Evolutionary conservation across 805 yeast genomes (phyloP), one percentile per base, ranked within the genome.

Genomic region (Yamadazyma takamatsuzukensis): DNA sequence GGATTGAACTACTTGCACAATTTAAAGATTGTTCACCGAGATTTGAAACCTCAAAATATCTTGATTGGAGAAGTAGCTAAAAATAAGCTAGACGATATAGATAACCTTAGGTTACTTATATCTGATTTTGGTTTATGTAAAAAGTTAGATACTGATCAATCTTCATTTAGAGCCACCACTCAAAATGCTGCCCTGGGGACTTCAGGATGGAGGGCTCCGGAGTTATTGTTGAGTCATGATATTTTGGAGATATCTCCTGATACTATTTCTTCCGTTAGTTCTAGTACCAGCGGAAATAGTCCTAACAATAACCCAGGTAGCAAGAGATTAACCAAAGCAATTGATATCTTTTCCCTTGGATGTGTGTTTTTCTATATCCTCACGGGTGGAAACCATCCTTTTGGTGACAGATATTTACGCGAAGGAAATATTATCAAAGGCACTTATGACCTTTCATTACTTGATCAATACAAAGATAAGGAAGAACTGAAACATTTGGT

Each of bases 161-260:
- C 95, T 2, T 85, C 96, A 2, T 90, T 90, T 56, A 73, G 90
- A 41, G 95, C 96, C 0, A 90, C 96, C 0, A 81, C 93, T 0
- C 88, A 86, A 21, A 80, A 87, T 48, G 94, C 95, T 13, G 95
- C 97, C 0, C 61, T 61, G 40, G 98, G 98, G 2, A 93, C 98
- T 0, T 76, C 93, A 3, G 99, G 99, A 3, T 93, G 98, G 98
- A 74, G 97, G 47, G 97, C 99, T 0, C 98, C 98, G 0, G 98
- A 93, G 49, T 56, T 86, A 21, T 59, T 86, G 22, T 54, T 73
- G 15, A 51, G 56, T 34, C 59, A 59, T 26, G 67, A 63, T 34
- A 48, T 62, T 30, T 36, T 48, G 8, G 69, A 64, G 36, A 60
- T 63, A 5, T 59, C 69, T 1, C 66, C 69, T 0, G 65, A 59